Base-by-base conservation (phyloP, 2,329 filamentous ascomycete species). In the Fusarium armeniacum region DNA sequence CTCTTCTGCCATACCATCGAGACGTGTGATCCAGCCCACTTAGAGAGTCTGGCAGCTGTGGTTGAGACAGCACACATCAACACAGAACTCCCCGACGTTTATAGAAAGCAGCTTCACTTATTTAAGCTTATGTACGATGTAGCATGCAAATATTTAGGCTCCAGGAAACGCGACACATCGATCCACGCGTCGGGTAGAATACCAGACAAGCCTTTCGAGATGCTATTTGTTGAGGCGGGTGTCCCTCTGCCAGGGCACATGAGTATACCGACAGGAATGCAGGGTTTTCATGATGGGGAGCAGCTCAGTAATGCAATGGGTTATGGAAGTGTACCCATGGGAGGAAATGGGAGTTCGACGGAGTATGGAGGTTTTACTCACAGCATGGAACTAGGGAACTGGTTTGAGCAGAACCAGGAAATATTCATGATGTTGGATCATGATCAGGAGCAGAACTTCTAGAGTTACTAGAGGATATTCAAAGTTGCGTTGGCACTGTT, bases 381-480 rank as follows among this genome's bases (percentile, higher is more conserved):
- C 24, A 38, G 44, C 2, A 63, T 63, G 43, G 61, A 58, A 5
- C 4, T 63, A 1, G 58, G 59, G 0, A 64, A 64, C 11, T 63
- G 61, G 61, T 63, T 64, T 13, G 59, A 64, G 13, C 59, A 63
- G 18, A 63, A 63, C 5, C 59, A 64, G 9, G 61, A 63, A 6
- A 63, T 63, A 5, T 64, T 64, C 1, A 63, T 58, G 61, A 63
- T 63, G 58, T 3, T 63, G 7, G 59, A 63, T 3, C 63, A 40
- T 6, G 26, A 58, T 10, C 20, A 38, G 7, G 6, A 43, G n/a
- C 20, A 13, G 2, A 10, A 4, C 7, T 0, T 15, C 13, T 12
- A 35, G 6, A 6, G 0, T 8, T 7, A 3, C 9, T 10, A 22
- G 9, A 22, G 8, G 6, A 8, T 7, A n/a, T 18, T 8, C 11